A percentile compares a stretch with the other conserved stretches of the same genome.
Evolutionary conservation across 2,329 filamentous ascomycete genomes (phyloP).

Genomic region (Colletotrichum filicis): DNA sequence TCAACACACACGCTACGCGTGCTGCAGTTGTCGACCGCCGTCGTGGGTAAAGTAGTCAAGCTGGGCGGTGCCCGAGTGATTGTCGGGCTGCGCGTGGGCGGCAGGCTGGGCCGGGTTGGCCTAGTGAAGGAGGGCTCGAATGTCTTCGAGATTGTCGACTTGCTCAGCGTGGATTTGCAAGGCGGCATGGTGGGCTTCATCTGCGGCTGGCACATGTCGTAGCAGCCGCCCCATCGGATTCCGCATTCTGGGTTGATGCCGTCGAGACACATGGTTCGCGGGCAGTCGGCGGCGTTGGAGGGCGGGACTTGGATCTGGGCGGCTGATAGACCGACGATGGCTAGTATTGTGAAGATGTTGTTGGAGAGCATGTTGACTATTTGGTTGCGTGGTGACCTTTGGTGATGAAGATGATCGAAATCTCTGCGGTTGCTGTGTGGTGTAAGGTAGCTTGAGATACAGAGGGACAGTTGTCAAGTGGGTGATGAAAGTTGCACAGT

Average conservation of each 20-base stretch:
- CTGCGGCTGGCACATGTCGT: conserved; percentile 40
- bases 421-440: neutral
- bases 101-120: neutral
- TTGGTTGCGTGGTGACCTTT: neutral
- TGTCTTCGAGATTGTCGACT: neutral
- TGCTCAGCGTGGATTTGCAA: conserved; percentile 16
- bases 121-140: neutral
- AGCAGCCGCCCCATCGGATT: conserved; percentile 43
- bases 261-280: conserved; percentile 41
- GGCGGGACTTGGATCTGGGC: conserved; percentile 8
- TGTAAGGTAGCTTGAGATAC: too few relatives aligned
- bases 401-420: neutral
- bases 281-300: conserved; percentile 15
- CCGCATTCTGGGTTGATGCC: conserved; percentile 41
- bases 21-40: conserved; percentile 36
- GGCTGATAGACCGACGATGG: conserved; percentile 16
- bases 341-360: conserved; percentile 9
- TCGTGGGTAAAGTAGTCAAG: neutral
- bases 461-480: neutral
- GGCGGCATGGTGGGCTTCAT: conserved; percentile 29
- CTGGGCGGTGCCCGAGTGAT: neutral
- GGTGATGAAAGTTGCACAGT: neutral
- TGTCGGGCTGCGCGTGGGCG: neutral
- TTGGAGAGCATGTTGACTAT: conserved; percentile 14
- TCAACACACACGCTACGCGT: conserved; percentile 39